Percentiles rank a stretch among this genome's conserved stretches.
Evolutionary conservation across 805 yeast genomes (phyloP).

Genomic region (Saccharomycopsis sp.): DNA sequence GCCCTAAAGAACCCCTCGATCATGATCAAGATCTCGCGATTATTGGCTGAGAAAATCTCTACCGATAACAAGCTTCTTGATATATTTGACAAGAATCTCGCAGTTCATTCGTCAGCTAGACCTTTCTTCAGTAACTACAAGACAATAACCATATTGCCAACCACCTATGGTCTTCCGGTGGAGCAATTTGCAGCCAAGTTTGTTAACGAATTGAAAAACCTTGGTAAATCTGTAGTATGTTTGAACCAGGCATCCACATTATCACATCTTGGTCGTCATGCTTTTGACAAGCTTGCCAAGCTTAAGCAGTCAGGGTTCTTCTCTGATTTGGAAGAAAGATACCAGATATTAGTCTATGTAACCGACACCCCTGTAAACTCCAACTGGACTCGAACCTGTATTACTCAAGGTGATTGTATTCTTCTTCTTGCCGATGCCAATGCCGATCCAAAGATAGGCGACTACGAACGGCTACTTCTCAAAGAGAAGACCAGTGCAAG

Average conservation of each 20-base stretch:
- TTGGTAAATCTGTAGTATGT: slow-evolving; percentile 68
- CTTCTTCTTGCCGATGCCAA: slow-evolving; percentile 80
- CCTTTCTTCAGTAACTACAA: slow-evolving; percentile 41
- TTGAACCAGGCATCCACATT: slow-evolving; percentile 80
- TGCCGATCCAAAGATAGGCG: slow-evolving; percentile 69
- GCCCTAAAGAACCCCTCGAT: slow-evolving; percentile 83
- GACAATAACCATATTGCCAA: slow-evolving; percentile 81
- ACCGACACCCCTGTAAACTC: slow-evolving; percentile 82
- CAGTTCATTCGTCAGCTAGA: slow-evolving; percentile 22
- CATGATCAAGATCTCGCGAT: slow-evolving; percentile 81
- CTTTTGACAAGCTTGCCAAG: slow-evolving; percentile 83
- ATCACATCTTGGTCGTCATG: slow-evolving; percentile 79
- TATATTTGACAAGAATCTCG: slow-evolving; percentile 6
- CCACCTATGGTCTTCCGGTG: slow-evolving; percentile 77
- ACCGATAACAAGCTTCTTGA: slow-evolving; percentile 20
- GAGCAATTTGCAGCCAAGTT: slow-evolving; percentile 74
- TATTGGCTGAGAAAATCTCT: slow-evolving; percentile 63
- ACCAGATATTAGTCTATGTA: slow-evolving; percentile 81
- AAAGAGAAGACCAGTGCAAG: slow-evolving; percentile 78
- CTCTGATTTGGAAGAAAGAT: slow-evolving; percentile 84
- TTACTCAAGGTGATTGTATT: slow-evolving; percentile 94
- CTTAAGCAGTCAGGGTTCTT: slow-evolving; percentile 84
- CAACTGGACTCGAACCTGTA: slow-evolving; percentile 87
- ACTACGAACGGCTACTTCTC: slow-evolving; percentile 70
- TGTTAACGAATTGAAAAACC: slow-evolving; percentile 61